Evolutionary conservation across 129 eudicot species (phyloP), one percentile per base, ranked within the genome.

Genomic region (Flaveria trinervia): DNA sequence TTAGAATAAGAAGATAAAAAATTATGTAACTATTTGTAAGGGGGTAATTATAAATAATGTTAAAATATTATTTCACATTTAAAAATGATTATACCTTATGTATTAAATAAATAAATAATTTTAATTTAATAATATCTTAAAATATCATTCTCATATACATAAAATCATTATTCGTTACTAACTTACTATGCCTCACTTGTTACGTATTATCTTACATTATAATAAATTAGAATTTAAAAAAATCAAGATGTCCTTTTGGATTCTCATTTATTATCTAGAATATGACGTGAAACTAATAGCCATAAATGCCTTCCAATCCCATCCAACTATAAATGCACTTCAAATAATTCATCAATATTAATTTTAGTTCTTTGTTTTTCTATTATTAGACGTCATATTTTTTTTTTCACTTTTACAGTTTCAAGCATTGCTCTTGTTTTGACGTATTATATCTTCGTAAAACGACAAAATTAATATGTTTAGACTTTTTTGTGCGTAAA

Each of bases 251-350:
- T 62, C 28, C 46, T 4, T 46, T 64, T 22, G 83, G 74, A 72
- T 26, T 43, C 25, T 26, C 56, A 65, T 73, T 73, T 17, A 66
- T 39, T 54, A 65, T 66, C 28, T 10, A 56, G 83, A 80, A 43
- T 73, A 67, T 18, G 83, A 80, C 83, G 79, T 73, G 79, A 73
- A 80, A 80, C 83, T 30, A 80, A 80, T 79, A 44, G 30, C 79
- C 18, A 65, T 80, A 74, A 80, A 80, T 80, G 83, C 74, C 26
- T 54, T 55, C 79, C 50, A 68, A 68, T 66, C 74, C 79, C 79
- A 73, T 74, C 79, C 70, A 73, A 56, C 33, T 54, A 66, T 80
- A 80, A 80, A 80, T 80, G 83, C 79, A 54, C 44, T 72, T 51
- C 70, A 25, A 73, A 73, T 73, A 65, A 73, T 73, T 80, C 15